Percentiles rank a stretch among this genome's conserved stretches.
These are phyloP conservation scores for Ophiosphaerella herpotricha DNA, from an alignment of 2,329 filamentous ascomycete genomes.

Conservation along the genomic window DNA sequence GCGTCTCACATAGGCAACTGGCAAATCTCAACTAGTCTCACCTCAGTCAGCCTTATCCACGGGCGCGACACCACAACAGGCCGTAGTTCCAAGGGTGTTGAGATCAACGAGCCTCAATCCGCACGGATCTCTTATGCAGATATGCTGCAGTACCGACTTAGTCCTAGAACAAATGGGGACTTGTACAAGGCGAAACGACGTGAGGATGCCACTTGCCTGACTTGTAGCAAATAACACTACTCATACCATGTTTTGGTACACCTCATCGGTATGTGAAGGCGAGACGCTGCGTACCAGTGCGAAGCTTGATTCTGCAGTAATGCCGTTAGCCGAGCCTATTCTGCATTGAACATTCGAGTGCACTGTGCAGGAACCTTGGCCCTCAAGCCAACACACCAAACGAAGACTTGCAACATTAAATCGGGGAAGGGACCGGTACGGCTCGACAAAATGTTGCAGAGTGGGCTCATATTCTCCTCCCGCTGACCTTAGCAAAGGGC, in stretches of 20 bases:
- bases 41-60: conserved; percentile 11
- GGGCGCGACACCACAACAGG: conserved; percentile 14
- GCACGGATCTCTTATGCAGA: conserved; percentile 18
- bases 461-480: conserved; percentile 16
- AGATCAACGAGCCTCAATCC: conserved; percentile 28
- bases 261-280: conserved; percentile 8
- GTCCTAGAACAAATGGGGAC: conserved; percentile 27
- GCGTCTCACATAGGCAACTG: conserved; percentile 16
- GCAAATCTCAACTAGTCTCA: conserved; percentile 14
- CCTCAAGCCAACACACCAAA: conserved; percentile 37
- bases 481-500: not conserved
- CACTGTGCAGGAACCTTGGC: conserved; percentile 25
- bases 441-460: conserved; percentile 20
- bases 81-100: conserved; percentile 8
- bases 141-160: conserved; percentile 25
- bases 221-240: conserved; percentile 19
- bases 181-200: conserved; percentile 27
- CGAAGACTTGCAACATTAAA: conserved; percentile 29
- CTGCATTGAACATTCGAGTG: conserved; percentile 26
- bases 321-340: conserved; percentile 15
- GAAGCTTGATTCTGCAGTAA: conserved; percentile 22
- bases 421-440: conserved; percentile 23
- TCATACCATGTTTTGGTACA: conserved; percentile 30
- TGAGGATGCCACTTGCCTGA: conserved; percentile 24
- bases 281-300: conserved; percentile 22